Evolutionary conservation across 768 basidiomycete genomes (phyloP).

Genomic region (Neoboletus subvelutipes): DNA sequence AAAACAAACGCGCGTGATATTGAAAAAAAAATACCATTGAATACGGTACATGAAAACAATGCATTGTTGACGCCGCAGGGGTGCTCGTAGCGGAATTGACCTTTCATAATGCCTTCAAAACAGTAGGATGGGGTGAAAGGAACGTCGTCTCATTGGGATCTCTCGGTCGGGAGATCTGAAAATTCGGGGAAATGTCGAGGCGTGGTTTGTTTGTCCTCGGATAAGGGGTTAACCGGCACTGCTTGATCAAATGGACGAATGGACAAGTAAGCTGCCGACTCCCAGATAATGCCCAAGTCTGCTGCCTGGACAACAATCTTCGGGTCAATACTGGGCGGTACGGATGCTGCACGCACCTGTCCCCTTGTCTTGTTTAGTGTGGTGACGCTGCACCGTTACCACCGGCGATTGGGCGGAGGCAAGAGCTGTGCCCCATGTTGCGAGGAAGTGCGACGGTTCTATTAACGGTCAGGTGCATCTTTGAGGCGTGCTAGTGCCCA

Average conservation of each 20-base stretch:
- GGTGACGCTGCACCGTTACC: background rate
- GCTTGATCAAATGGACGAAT: conserved; percentile 23
- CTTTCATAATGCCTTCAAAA: conserved; percentile 15
- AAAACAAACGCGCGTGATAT: conserved; percentile 32
- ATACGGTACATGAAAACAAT: conserved; percentile 30
- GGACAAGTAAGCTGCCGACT: conserved; percentile 3
- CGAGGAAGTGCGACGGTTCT: conserved; percentile 19
- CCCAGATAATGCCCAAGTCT: conserved; percentile 4
- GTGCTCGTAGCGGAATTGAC: conserved; percentile 19
- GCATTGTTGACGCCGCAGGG: conserved; percentile 21
- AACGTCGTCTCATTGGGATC: background rate
- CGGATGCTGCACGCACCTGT: conserved; percentile 13
- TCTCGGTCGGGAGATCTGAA: conserved; percentile 2
- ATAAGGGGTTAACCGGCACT: conserved; percentile 29
- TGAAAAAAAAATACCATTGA: conserved; percentile 32
- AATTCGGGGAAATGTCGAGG: conserved; percentile 15
- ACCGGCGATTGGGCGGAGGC: conserved; percentile 27
- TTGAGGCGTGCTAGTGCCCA: conserved; percentile 7
- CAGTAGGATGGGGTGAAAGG: background rate
- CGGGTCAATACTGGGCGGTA: conserved; percentile 1
- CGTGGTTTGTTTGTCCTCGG: conserved; percentile 33
- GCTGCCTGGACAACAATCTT: conserved; percentile 1
- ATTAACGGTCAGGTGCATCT: conserved; percentile 20
- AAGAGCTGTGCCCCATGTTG: conserved; percentile 14
- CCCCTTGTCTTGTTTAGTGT: background rate